Evolutionary conservation across 1,284 basidiomycete genomes (phyloP), one percentile per base, ranked within the genome.

Genomic region (Puccinia sorghi): DNA sequence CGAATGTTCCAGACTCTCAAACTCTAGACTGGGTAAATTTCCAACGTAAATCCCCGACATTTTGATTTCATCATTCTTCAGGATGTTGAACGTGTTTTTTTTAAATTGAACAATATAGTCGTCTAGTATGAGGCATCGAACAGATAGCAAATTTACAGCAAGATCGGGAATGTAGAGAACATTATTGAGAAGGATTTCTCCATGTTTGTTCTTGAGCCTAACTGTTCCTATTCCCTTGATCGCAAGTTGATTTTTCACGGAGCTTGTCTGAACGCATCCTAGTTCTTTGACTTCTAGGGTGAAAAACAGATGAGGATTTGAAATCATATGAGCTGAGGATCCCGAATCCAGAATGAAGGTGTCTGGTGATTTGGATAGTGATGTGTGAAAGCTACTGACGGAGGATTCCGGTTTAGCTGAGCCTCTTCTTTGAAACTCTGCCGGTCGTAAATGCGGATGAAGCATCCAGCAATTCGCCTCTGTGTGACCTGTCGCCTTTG

Each of bases 211-310:
- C 6, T 25, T 13, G 7, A 61, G 32, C 25, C 22, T 6, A 3
- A 63, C 32, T 39, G 59, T 39, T 37, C 59, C 59, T 39, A 13
- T 37, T 63, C 59, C 59, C 17, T 63, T 63, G 39, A 63, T 63
- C 39, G 3, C 22, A n/a, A 63, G 32, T 3, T 12, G 6, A 7
- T 63, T n/a, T 39, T 37, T 8, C 9, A 2, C 17, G 2, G 32
- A 37, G 59, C 59, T 63, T 11, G 59, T 63, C 3, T 63, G 59
- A 8, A 63, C 59, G 3, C 2, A 6, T 39, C 59, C 59, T 63
- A 17, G 27, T 63, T 63, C 59, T 27, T 12, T 20, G 57, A 20
- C 13, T 12, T 61, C 57, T 22, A 61, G 22, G 17, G 32, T 13
- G 25, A 27, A 20, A 61, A 61, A 61, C 25, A 61, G 3, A 7